Evolutionary conservation across 208 protist genomes (phyloP).

Genomic region (Wallacemonas sp.): DNA sequence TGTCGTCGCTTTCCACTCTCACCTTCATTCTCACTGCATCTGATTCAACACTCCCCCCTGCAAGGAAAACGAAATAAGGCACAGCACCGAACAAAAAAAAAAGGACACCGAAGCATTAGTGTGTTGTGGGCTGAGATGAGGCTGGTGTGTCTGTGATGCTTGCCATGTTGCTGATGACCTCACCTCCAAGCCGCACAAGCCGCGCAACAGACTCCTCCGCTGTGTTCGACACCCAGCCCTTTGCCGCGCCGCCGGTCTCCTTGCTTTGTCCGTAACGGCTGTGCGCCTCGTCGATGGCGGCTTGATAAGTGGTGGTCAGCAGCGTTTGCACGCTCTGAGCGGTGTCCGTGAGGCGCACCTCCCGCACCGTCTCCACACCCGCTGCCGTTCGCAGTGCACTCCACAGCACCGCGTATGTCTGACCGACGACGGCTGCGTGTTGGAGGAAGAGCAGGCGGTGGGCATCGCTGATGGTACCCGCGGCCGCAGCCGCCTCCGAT

Average conservation of each 20-base stretch:
- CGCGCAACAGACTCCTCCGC: constrained; percentile 50
- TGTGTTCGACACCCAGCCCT: constrained; percentile 48
- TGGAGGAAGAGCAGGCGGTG: constrained; percentile 51
- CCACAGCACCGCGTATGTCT: constrained; percentile 73
- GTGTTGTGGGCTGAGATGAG: not conserved
- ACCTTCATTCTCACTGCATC: no score
- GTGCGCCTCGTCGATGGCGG: constrained; percentile 23
- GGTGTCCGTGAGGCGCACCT: constrained; percentile 42
- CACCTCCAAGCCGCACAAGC: constrained; percentile 44
- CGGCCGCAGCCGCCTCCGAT: not conserved
- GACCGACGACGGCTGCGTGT: constrained; percentile 52
- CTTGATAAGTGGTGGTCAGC: constrained; percentile 30
- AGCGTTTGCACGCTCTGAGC: constrained; percentile 37
- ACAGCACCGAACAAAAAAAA: no score
- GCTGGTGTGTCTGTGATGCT: constrained; percentile 6
- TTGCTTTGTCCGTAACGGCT: constrained; percentile 14
- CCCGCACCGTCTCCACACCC: constrained; percentile 36
- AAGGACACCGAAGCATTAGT: not conserved
- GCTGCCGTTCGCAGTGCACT: constrained; percentile 49
- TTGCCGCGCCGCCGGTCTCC: not conserved
- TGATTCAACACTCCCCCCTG: no score
- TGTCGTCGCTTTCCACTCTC: no score
- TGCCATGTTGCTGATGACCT: constrained; percentile 38
- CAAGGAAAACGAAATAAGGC: no score
- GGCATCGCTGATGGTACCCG: not conserved